A percentile compares a stretch with the other conserved stretches of the same genome.
These are phyloP conservation scores for Penicillium waksmanii DNA, from an alignment of 495 filamentous ascomycete genomes.

Conservation along the genomic window DNA sequence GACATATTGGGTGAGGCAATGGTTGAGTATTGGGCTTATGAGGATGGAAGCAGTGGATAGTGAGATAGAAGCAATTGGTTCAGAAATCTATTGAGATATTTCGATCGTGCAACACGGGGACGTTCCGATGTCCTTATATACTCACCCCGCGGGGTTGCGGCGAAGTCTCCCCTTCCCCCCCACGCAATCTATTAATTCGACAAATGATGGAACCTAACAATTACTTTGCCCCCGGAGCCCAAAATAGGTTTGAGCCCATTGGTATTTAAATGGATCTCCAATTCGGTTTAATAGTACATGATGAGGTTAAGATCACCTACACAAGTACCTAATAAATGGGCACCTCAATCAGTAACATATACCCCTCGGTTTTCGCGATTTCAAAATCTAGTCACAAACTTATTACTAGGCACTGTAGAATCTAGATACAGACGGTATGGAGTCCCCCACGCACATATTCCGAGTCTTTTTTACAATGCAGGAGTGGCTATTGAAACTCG, in stretches of 20 bases:
- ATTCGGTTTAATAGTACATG: no score
- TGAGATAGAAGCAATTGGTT: not conserved
- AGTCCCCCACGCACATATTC: slow-evolving; percentile 35
- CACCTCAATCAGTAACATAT: no score
- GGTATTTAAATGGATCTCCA: no score
- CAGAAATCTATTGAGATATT: not conserved
- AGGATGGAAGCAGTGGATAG: not conserved
- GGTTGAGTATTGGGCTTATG: not conserved
- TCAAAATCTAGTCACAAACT: no score
- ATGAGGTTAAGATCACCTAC: no score
- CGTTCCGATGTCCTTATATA: slow-evolving; percentile 19
- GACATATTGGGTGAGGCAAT: slow-evolving; percentile 45
- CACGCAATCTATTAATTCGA: slow-evolving; percentile 13
- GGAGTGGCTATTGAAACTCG: slow-evolving; percentile 23
- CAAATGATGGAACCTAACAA: slow-evolving; percentile 16
- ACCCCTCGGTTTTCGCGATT: no score
- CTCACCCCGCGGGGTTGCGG: slow-evolving; percentile 21
- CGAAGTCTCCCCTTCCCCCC: slow-evolving; percentile 19
- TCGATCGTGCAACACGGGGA: not conserved
- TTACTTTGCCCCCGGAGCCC: not conserved
- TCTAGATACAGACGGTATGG: no score
- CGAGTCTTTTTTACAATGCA: slow-evolving; percentile 23
- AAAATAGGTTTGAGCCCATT: no score
- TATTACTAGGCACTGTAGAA: no score
- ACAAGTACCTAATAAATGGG: no score